Conservation (phyloP, 345 rosid genomes). For the Erodium maritimum region DNA sequence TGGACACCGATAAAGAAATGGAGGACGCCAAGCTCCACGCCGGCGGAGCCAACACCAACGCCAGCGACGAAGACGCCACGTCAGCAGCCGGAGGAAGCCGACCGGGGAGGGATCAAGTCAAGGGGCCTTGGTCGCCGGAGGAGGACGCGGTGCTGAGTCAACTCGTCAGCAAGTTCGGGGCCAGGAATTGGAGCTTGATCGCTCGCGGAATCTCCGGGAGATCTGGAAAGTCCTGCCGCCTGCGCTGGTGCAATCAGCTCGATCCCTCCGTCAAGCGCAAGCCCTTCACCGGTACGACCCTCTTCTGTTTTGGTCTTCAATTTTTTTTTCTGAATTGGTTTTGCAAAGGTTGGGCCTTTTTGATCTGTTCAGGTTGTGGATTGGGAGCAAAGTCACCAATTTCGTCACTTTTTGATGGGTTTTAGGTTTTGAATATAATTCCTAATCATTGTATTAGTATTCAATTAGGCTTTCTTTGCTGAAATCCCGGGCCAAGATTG, state of each 20-base stretch:
- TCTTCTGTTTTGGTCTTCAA: neutral
- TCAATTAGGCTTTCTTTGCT: too few relatives aligned
- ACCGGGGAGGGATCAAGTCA: constrained; percentile 26
- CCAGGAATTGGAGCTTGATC: constrained; percentile 51
- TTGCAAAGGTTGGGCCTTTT: too few relatives aligned
- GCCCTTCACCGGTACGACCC: constrained; percentile 47
- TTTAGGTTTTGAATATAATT: too few relatives aligned
- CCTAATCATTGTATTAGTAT: too few relatives aligned
- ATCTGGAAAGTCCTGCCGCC: constrained; percentile 68
- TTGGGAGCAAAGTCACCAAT: too few relatives aligned
- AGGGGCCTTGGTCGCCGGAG: constrained; percentile 41
- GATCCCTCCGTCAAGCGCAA: constrained; percentile 52
- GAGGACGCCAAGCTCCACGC: too few relatives aligned
- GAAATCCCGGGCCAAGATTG: too few relatives aligned
- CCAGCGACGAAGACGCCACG: too few relatives aligned
- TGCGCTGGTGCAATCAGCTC: constrained; percentile 81
- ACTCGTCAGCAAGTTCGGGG: constrained; percentile 30
- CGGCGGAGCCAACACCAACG: constrained; percentile 8
- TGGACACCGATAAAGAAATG: too few relatives aligned
- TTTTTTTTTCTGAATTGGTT: neutral
- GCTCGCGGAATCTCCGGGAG: constrained; percentile 51
- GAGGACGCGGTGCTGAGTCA: constrained; percentile 31
- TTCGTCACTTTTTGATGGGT: too few relatives aligned
- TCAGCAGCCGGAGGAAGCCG: too few relatives aligned
- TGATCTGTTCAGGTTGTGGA: too few relatives aligned